Evolutionary conservation across 495 filamentous ascomycete species (phyloP), one percentile per base, ranked within the genome.

Genomic region (Podospora australis): DNA sequence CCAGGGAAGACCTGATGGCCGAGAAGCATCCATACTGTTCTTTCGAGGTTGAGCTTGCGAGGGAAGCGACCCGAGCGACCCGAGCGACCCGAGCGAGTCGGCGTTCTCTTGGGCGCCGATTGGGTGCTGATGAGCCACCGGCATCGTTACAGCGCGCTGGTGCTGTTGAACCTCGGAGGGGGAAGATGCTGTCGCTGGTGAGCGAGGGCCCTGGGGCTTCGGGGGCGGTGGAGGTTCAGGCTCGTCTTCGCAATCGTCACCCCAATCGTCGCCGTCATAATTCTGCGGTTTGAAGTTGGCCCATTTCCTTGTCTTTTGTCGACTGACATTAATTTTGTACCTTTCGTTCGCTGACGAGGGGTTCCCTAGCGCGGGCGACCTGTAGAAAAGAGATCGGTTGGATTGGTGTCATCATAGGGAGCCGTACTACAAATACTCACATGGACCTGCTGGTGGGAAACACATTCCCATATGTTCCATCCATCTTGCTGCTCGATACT

Each of bases 261-360:
- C 92, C 87, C 92, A 96, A 57, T 95, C 91, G 55, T 88, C 89
- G 50, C 90, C 92, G 58, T 90, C 92, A 58, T 98, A 98, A 49
- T 83, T 84, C 49, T 82, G 80, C 29, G 81, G 74, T 63, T 91
- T 94, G 19, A 92, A 92, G 57, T 96, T 83, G 9, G 90, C 84
- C 92, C 92, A 98, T 71, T 89, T 89, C 68, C 82, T 89, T 14
- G 92, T 96, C 69, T 96, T 95, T 25, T 83, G 74, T 48, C 92
- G 86, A 67, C 87, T 89, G 22, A 96, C 83, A 62, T 97, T 95
- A 10, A 90, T 77, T 48, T 71, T 72, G 55, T 77, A 80, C 28
- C 64, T 61, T 3, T 66, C 35, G 52, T 36, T 46, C 28, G 57
- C 49, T 46, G 54, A 55, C 2, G 53, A 5, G 29, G 64, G 55